Conservation (phyloP, 1,284 basidiomycete genomes). For the Ceratobasidium sp. region DNA sequence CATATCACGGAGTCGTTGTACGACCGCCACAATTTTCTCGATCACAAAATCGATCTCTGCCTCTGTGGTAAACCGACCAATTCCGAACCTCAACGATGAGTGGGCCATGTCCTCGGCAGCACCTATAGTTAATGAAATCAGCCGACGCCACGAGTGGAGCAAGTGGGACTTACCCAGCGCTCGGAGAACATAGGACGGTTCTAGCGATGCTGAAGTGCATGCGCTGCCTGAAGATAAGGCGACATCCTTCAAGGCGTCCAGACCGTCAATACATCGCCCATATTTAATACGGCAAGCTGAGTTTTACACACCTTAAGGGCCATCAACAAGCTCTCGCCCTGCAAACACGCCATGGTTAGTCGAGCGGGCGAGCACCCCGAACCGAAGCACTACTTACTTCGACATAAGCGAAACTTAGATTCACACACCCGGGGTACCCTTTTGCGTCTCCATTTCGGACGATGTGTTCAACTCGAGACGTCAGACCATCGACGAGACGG, state of each 20-base stretch:
- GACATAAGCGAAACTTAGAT: constrained; percentile 96
- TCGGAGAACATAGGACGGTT: constrained; percentile 97
- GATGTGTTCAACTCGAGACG: constrained; percentile 86
- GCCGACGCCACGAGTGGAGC: background rate
- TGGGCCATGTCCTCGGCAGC: constrained; percentile 99
- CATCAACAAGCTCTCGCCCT: constrained; percentile 96
- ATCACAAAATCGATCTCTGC: constrained; percentile 96
- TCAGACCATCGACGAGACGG: constrained; percentile 85
- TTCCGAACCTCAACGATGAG: constrained; percentile 96
- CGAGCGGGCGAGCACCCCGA: background rate
- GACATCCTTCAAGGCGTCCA: constrained; percentile 71
- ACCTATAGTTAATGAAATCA: constrained; percentile 58
- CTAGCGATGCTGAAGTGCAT: constrained; percentile 97
- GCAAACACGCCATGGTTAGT: background rate
- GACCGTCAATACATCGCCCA: constrained; percentile 17
- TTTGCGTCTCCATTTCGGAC: constrained; percentile 91
- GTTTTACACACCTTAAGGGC: constrained; percentile 75
- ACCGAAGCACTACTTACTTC: constrained; percentile 59
- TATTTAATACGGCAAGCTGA: background rate
- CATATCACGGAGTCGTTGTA: constrained; percentile 78
- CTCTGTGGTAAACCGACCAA: constrained; percentile 98
- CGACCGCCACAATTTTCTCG: constrained; percentile 87
- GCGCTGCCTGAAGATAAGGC: constrained; percentile 98
- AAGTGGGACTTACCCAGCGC: constrained; percentile 74
- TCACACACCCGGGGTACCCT: constrained; percentile 93